Base-by-base conservation (phyloP, 1,284 basidiomycete species). In the Boletus albobrunnescens region DNA sequence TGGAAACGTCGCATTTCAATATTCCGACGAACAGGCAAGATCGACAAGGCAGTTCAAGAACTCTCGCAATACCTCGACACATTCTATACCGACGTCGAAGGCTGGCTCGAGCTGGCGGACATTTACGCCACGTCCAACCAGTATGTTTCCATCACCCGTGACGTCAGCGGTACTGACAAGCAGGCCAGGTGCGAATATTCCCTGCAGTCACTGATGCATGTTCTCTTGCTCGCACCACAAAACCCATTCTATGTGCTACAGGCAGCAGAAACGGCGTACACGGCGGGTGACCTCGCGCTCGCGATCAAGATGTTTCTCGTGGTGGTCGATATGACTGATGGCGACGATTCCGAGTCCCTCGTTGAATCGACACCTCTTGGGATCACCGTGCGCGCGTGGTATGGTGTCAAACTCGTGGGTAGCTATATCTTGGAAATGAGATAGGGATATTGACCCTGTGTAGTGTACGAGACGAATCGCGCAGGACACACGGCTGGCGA, bases 61-160 rank as follows among this genome's bases (percentile, higher is more conserved):
- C 77, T 99, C 6, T 81, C 84, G 17, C 71, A 76, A 27, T 88
- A 92, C 61, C 79, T 98, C 30, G 95, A 98, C 62, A 93, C 85
- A 0, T 94, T 95, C 68, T 98, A 98, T 66, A 82, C 84, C 23
- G 95, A 99, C 60, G 75, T 91, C 0, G 88, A 94, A 56, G 94
- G 81, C 5, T 99, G 95, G 96, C 75, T 92, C 11, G 85, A 96
- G 60, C 79, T 99, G n/a, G 88, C 93, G 0, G 88, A 92, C 56
- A 78, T 94, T 7, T 96, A 99, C 61, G 76, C 84, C 2, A 78
- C 81, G 13, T 82, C 85, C 56, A 81, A 83, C 49, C 81, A 91
- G 85, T 96, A 59, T 52, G 84, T 70, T 6, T 41, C 36, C 35
- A 43, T 50, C 24, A 19, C 27, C 20, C 30, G 23, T 9, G 28